phyloP scores from a whole-genome alignment of 2,329 filamentous ascomycete species.

The Trichoderma simmonsii region DNA sequence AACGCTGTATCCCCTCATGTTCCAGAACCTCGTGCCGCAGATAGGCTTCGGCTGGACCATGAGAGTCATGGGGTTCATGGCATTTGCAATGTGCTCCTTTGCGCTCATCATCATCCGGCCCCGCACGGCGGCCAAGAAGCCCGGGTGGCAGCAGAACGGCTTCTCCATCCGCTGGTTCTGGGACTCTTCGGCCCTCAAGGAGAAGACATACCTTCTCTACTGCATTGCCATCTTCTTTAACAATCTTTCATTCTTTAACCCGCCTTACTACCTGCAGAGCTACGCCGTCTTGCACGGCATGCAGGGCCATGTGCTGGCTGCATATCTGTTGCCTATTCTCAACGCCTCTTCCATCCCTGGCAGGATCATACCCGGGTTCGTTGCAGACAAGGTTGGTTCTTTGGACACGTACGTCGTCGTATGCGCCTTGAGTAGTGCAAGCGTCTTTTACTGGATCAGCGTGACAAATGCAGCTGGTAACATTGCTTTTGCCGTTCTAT shows the following conservation, averaged over 20 bases:
- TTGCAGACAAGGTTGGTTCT: slow-evolving; percentile 42
- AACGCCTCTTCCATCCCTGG: slow-evolving; percentile 50
- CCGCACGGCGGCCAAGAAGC: slow-evolving; percentile 17
- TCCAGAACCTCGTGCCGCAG: slow-evolving; percentile 29
- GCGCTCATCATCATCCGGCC: slow-evolving; percentile 29
- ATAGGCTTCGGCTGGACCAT: slow-evolving; percentile 37
- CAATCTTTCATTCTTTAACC: slow-evolving; percentile 37
- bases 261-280: slow-evolving; percentile 44
- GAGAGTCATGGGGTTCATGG: slow-evolving; percentile 35
- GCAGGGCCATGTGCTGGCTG: slow-evolving; percentile 32
- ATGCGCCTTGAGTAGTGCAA: slow-evolving; percentile 32
- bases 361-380: slow-evolving; percentile 44
- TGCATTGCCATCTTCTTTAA: slow-evolving; percentile 34
- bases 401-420: slow-evolving; percentile 40
- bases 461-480: slow-evolving; percentile 35
- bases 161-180: slow-evolving; percentile 17
- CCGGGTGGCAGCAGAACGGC: slow-evolving; percentile 13
- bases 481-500: slow-evolving; percentile 42
- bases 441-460: slow-evolving; percentile 42
- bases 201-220: slow-evolving; percentile 32
- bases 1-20: slow-evolving; percentile 38
- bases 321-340: slow-evolving; percentile 49
- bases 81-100: slow-evolving; percentile 31
- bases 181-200: slow-evolving; percentile 21
- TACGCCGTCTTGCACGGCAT: slow-evolving; percentile 39